phyloP scores from a whole-genome alignment of 1,284 basidiomycete species.

The Irpex lacteus region DNA sequence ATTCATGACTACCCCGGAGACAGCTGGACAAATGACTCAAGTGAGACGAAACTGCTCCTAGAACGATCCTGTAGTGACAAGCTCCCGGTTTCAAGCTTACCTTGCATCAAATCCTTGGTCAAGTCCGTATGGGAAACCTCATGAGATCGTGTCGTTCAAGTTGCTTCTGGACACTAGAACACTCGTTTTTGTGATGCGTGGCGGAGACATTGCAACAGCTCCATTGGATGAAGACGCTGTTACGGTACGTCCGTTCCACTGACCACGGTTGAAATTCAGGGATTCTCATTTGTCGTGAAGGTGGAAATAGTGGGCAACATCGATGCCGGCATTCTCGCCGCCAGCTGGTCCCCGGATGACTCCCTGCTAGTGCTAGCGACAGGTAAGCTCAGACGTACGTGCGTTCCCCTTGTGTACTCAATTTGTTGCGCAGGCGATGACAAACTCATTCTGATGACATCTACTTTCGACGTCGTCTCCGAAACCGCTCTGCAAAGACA shows the following conservation, averaged over 20 bases:
- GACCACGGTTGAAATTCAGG: neutral
- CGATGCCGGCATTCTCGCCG: slow-evolving; percentile 81
- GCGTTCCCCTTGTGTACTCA: neutral
- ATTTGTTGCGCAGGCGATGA: slow-evolving; percentile 52
- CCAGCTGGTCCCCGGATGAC: slow-evolving; percentile 90
- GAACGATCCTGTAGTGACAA: slow-evolving; percentile 18
- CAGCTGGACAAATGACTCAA: neutral
- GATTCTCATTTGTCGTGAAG: slow-evolving; percentile 30
- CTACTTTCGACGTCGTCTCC: slow-evolving; percentile 84
- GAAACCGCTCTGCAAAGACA: slow-evolving; percentile 72
- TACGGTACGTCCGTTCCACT: slow-evolving; percentile 31
- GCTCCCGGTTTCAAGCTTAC: slow-evolving; percentile 22
- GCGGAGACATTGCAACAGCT: slow-evolving; percentile 77
- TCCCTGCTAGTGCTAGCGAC: slow-evolving; percentile 80
- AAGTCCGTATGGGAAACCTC: slow-evolving; percentile 10
- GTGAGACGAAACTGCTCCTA: slow-evolving; percentile 2
- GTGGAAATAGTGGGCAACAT: slow-evolving; percentile 83
- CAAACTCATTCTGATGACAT: slow-evolving; percentile 87
- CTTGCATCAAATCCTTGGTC: slow-evolving; percentile 25
- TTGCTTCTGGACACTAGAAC: slow-evolving; percentile 66
- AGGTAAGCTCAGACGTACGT: slow-evolving; percentile 40
- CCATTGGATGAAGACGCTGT: slow-evolving; percentile 53
- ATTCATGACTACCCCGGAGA: neutral
- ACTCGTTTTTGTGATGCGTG: slow-evolving; percentile 62
- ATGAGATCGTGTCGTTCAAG: slow-evolving; percentile 58